These are phyloP conservation scores for Copromyces sp. DNA, from an alignment of 495 filamentous ascomycete species.

Conservation along the genomic window DNA sequence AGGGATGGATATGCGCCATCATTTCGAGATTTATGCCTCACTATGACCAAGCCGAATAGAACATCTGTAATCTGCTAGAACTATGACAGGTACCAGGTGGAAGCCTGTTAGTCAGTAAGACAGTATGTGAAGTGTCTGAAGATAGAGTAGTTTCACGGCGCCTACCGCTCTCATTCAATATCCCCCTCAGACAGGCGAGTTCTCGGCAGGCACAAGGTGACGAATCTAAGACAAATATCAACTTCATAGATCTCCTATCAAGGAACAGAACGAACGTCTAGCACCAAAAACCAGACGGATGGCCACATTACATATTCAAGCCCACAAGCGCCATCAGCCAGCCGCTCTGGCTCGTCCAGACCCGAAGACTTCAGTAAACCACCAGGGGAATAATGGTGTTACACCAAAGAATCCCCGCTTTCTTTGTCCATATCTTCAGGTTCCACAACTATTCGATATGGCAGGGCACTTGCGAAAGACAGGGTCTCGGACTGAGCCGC, in stretches of 20 bases:
- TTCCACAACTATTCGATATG: not conserved
- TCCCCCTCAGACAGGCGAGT: not conserved
- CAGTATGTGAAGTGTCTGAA: not conserved
- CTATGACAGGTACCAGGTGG: not conserved
- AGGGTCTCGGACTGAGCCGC: not conserved
- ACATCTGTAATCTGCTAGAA: not conserved
- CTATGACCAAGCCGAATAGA: not conserved
- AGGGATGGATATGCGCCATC: not conserved
- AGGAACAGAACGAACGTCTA: not conserved
- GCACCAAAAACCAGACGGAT: not conserved
- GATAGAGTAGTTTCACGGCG: not conserved
- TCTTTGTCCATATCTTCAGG: not conserved
- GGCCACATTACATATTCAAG: not conserved
- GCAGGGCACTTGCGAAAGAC: not conserved
- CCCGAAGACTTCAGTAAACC: not conserved
- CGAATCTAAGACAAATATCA: not conserved
- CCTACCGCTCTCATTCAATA: not conserved
- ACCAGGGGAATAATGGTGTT: not conserved
- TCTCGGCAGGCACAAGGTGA: not conserved
- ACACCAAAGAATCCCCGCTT: not conserved
- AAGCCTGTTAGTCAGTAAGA: not conserved
- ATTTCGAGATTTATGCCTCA: not conserved
- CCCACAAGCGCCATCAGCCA: not conserved
- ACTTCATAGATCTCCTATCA: not conserved
- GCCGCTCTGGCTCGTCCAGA: not conserved